Percentiles rank a stretch among this genome's conserved stretches.
Evolutionary conservation across 2,329 filamentous ascomycete genomes (phyloP).

Genomic region (Hymenoscyphus infarciens): DNA sequence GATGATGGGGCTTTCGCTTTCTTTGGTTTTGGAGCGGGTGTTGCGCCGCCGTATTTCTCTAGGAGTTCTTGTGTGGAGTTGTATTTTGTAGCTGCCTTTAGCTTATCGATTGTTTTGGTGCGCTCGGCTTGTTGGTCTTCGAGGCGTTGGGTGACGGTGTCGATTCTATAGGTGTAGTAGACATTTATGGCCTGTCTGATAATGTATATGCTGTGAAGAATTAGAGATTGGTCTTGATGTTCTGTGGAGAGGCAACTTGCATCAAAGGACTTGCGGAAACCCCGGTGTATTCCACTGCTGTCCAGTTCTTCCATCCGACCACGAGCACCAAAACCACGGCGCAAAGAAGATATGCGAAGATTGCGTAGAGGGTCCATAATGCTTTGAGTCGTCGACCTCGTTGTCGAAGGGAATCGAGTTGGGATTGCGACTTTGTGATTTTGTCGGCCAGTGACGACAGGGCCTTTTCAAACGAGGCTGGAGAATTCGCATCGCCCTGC

Average conservation of each 20-base stretch:
- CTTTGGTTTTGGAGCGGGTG: conserved; percentile 32
- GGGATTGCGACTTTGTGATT: conserved; percentile 70
- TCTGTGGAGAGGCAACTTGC: conserved; percentile 45
- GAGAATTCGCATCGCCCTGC: conserved; percentile 74
- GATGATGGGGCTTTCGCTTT: conserved; percentile 19
- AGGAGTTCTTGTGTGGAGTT: conserved; percentile 89
- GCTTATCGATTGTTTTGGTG: conserved; percentile 82
- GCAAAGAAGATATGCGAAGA: conserved; percentile 86
- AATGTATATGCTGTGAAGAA: conserved; percentile 67
- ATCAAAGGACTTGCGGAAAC: conserved; percentile 74
- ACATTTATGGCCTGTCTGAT: conserved; percentile 62
- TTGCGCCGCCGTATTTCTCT: conserved; percentile 79
- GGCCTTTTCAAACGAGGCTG: conserved; percentile 89
- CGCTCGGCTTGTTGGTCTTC: conserved; percentile 76
- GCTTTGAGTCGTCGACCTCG: conserved; percentile 75
- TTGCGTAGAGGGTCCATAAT: conserved; percentile 85
- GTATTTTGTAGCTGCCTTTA: conserved; percentile 94
- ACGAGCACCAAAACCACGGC: conserved; percentile 78
- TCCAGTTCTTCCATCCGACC: conserved; percentile 78
- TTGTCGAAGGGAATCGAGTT: conserved; percentile 69
- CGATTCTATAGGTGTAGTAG: conserved; percentile 80
- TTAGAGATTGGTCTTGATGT: conserved; percentile 22
- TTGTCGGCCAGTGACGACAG: conserved; percentile 78
- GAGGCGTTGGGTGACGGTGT: conserved; percentile 63
- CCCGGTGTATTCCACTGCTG: conserved; percentile 71